Base-by-base conservation (phyloP, 2,329 filamentous ascomycete genomes). In the Stagonosporopsis cucurbitacearum region DNA sequence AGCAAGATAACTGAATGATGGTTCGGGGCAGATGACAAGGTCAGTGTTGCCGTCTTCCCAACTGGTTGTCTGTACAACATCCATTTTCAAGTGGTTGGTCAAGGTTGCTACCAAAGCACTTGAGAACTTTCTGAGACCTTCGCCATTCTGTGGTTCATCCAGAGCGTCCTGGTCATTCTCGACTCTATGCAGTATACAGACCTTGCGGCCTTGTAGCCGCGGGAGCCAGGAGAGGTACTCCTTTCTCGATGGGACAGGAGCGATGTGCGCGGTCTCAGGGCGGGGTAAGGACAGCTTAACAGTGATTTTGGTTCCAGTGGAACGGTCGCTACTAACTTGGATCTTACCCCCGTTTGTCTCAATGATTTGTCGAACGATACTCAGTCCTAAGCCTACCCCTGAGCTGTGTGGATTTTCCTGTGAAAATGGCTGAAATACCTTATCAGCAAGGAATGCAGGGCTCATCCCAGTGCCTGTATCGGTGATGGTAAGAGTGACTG, bases 381-480 rank as follows among this genome's bases (percentile, higher is more conserved):
- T 70, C 26, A 74, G 37, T 0, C 71, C 71, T 4, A 74, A 32
- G 1, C 71, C 68, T 2, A 64, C 65, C 17, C 68, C 67, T 3
- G 55, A 47, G 2, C 56, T 54, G 30, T 67, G 62, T 2, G 66
- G 49, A 17, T 75, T 66, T 19, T 75, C 74, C 43, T 77, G 74
- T 1, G 68, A 62, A 17, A 77, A 76, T 1, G 74, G 71, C 7
- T 69, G 65, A 15, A 73, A 76, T 1, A 68, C 55, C n/a, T 62
- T 58, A 32, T 72, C 66, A 37, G 68, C 61, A 1, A 75, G 65
- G 32, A 72, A 77, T 6, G 60, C 56, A 5, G 66, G 50, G n/a
- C 65, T 70, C 66, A 77, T 77, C 1, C 74, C 74, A 7, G 48
- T 57, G 1, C 73, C 73, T 1, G 72, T 65, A 39, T 76, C 73